Conservation (phyloP, 768 basidiomycete genomes). For the Strobilomyces echinocephalus region DNA sequence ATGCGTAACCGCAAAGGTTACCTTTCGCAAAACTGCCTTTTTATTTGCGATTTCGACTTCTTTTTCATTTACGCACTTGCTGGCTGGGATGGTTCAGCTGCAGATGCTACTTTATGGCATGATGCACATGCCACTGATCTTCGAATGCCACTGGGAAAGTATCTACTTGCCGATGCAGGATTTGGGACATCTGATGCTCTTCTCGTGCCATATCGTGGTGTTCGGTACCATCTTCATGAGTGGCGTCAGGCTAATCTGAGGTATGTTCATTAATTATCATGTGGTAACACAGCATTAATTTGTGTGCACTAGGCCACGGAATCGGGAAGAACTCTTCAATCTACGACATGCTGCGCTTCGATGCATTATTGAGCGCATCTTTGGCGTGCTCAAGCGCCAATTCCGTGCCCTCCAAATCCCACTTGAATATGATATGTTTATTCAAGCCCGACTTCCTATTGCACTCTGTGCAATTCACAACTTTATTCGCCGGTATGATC, state of each 20-base stretch:
- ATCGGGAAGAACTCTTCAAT: neutral
- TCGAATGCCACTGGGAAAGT: neutral
- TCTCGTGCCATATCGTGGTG: neutral
- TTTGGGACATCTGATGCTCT: neutral
- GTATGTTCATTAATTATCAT: neutral
- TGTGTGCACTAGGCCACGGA: neutral
- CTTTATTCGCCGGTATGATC: neutral
- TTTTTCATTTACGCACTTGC: neutral
- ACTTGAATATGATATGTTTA: neutral
- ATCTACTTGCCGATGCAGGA: neutral
- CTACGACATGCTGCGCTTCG: neutral
- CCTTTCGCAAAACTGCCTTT: neutral
- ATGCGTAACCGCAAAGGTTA: neutral
- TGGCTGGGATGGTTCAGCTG: neutral
- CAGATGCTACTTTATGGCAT: neutral
- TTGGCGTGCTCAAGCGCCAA: neutral
- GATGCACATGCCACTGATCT: neutral
- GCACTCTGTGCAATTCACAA: neutral
- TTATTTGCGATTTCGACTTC: neutral
- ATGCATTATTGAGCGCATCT: neutral
- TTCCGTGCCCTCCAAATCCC: neutral
- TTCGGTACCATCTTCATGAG: neutral
- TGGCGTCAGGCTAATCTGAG: neutral
- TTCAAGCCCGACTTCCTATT: neutral
- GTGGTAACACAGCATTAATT: neutral